Percentiles rank a stretch among this genome's conserved stretches.
Evolutionary conservation across 139 green algal genomes (phyloP).

Genomic region (Coccomyxa sp.): DNA sequence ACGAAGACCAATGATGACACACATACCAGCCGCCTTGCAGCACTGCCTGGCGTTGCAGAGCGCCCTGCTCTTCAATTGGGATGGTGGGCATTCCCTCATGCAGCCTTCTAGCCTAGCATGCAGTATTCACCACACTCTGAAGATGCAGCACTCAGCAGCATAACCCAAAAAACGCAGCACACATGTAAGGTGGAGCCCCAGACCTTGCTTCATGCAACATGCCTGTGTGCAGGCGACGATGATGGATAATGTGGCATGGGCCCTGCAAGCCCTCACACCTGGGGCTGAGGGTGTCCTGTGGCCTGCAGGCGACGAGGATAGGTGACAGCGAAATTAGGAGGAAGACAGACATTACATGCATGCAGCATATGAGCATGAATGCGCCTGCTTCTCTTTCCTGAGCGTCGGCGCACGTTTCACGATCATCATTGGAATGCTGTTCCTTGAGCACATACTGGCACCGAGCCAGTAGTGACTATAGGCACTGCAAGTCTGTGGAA

Average conservation of each 20-base stretch:
- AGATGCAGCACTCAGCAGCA: background rate
- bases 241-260: conserved; percentile 1
- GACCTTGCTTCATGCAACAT: background rate
- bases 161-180: background rate
- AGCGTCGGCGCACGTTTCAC: too few species aligned
- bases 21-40: background rate
- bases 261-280: too few species aligned
- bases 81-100: background rate
- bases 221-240: background rate
- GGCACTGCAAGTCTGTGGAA: too few species aligned
- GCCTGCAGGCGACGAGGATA: too few species aligned
- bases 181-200: background rate
- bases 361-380: too few species aligned
- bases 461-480: too few species aligned
- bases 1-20: background rate
- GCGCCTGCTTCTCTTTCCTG: too few species aligned
- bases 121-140: background rate
- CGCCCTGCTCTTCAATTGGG: background rate
- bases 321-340: too few species aligned
- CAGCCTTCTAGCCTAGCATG: background rate
- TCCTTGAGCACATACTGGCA: too few species aligned
- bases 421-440: too few species aligned
- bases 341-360: too few species aligned
- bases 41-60: background rate
- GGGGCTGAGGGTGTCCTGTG: too few species aligned